A percentile compares a stretch with the other conserved stretches of the same genome.
Conservation (phyloP, 106 monocot species). For the Narthecium ossifragum region DNA sequence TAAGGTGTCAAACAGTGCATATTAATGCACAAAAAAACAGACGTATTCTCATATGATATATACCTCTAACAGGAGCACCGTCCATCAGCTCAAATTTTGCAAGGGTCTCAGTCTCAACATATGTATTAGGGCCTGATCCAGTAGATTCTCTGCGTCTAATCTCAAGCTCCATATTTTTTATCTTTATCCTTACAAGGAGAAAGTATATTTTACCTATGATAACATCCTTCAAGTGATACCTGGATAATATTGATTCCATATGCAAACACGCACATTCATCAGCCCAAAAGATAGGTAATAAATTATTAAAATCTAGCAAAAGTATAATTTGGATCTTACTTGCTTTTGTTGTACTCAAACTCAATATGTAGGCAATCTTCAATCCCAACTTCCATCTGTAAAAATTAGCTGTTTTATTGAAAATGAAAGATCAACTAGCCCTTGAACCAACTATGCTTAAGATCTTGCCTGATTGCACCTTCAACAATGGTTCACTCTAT, state of each 20-base stretch:
- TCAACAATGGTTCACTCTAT: too few species aligned
- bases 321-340: constrained; percentile 53
- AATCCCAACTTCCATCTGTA: constrained; percentile 85
- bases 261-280: too few species aligned
- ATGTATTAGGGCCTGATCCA: constrained; percentile 78
- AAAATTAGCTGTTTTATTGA: too few species aligned
- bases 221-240: constrained; percentile 80
- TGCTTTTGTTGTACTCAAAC: constrained; percentile 86
- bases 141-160: constrained; percentile 76
- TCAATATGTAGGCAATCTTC: constrained; percentile 87
- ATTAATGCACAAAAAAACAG: not conserved
- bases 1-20: too few species aligned
- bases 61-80: constrained; percentile 94
- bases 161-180: constrained; percentile 90
- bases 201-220: constrained; percentile 90
- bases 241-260: constrained; percentile 19
- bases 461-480: too few species aligned
- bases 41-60: not conserved
- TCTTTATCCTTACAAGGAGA: constrained; percentile 91
- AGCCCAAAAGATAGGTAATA: too few species aligned
- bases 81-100: constrained; percentile 96
- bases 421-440: too few species aligned
- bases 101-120: constrained; percentile 93
- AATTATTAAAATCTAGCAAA: too few species aligned
- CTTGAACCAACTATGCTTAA: too few species aligned